Evolutionary conservation across 768 basidiomycete genomes (phyloP).

Genomic region (Phylloporus sp.): DNA sequence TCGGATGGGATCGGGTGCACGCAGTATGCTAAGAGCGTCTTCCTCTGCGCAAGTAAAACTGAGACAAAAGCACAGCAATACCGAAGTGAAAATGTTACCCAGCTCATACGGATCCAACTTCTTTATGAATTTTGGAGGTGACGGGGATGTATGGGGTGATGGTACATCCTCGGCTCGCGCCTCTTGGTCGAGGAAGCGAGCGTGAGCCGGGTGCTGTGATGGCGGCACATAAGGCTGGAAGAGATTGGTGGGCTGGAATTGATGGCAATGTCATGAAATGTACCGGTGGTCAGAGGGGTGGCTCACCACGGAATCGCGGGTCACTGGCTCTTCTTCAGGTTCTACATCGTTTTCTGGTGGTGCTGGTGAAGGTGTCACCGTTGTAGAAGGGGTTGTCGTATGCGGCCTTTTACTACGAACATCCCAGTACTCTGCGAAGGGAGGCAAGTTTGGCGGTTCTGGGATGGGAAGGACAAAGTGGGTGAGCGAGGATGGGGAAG

Average conservation of each 20-base stretch:
- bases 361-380: not conserved
- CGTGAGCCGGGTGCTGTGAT: conserved; percentile 17
- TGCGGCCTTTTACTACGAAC: not conserved
- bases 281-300: not conserved
- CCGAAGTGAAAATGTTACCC: conserved; percentile 5
- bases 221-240: conserved; percentile 29
- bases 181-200: conserved; percentile 4
- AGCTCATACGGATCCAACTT: conserved; percentile 30
- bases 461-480: conserved; percentile 24
- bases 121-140: conserved; percentile 19
- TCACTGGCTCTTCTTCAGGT: not conserved
- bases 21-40: conserved; percentile 17
- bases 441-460: conserved; percentile 5
- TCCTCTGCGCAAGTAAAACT: conserved; percentile 16
- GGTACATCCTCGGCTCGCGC: not conserved
- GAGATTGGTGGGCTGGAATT: conserved; percentile 7
- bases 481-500: conserved; percentile 15
- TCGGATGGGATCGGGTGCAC: not conserved
- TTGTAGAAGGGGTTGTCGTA: not conserved
- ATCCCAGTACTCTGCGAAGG: not conserved
- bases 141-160: not conserved
- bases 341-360: not conserved
- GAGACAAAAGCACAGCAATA: not conserved
- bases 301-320: conserved; percentile 4
- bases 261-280: not conserved